These are phyloP conservation scores for Lumnitzera racemosa DNA, from an alignment of 345 rosid genomes.

Conservation along the genomic window DNA sequence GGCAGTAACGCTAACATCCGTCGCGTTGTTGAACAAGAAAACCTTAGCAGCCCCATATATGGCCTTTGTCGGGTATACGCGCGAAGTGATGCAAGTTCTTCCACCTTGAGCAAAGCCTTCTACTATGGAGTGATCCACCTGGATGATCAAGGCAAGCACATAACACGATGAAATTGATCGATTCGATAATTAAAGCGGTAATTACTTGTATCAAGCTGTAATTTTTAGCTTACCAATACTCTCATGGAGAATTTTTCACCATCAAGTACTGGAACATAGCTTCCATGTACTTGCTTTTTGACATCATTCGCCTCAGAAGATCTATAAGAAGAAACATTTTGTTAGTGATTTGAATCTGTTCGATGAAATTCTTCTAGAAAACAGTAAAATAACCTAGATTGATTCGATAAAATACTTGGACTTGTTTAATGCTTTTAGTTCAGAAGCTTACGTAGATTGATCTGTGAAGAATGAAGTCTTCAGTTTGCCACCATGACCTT, in stretches of 20 bases:
- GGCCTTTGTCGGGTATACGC: slow-evolving; percentile 75
- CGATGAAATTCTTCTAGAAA: background rate
- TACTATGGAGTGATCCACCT: slow-evolving; percentile 78
- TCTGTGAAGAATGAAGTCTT: slow-evolving; percentile 74
- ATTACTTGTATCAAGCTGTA: background rate
- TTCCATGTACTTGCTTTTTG: slow-evolving; percentile 20
- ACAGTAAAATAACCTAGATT: too few species aligned
- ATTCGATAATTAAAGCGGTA: background rate
- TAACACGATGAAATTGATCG: background rate
- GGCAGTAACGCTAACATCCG: slow-evolving; percentile 30
- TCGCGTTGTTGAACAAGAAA: slow-evolving; percentile 79
- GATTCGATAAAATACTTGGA: background rate
- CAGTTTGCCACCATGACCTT: slow-evolving; percentile 45
- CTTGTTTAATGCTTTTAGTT: background rate
- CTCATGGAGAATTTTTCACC: slow-evolving; percentile 68
- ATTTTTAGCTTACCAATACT: slow-evolving; percentile 41
- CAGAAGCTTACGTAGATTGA: slow-evolving; percentile 41
- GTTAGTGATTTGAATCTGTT: background rate
- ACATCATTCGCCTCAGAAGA: slow-evolving; percentile 64
- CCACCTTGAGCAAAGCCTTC: slow-evolving; percentile 88
- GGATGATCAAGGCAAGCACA: background rate
- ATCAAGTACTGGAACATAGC: slow-evolving; percentile 54
- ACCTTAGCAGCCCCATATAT: slow-evolving; percentile 57
- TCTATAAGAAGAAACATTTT: slow-evolving; percentile 19
- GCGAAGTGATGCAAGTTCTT: slow-evolving; percentile 50